Evolutionary conservation across 2,329 filamentous ascomycete genomes (phyloP).

Genomic region (Berkeleyomyces rouxiae): DNA sequence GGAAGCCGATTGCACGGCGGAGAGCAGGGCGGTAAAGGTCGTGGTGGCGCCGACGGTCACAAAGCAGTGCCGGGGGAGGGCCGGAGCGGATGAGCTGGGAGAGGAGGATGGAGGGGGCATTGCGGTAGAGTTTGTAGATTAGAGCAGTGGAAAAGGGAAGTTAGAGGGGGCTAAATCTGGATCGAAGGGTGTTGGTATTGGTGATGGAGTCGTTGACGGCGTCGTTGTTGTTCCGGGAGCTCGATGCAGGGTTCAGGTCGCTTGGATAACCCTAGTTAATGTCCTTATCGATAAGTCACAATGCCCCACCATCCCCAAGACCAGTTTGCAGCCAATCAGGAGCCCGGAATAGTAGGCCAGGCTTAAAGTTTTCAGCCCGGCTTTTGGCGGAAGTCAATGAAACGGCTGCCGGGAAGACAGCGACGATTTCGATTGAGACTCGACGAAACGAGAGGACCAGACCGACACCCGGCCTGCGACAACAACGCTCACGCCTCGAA

Average conservation of each 20-base stretch:
- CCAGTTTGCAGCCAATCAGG: constrained; percentile 3
- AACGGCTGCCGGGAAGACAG: neutral
- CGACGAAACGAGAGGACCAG: neutral
- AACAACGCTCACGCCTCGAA: neutral
- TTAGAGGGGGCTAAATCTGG: too few relatives aligned
- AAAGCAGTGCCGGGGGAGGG: constrained; percentile 38
- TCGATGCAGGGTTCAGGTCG: neutral
- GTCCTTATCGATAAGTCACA: constrained; percentile 4
- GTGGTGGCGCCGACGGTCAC: constrained; percentile 89
- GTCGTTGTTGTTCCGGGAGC: neutral
- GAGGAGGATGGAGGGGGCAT: constrained; percentile 14
- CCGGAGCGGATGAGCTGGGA: neutral
- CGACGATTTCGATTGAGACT: neutral
- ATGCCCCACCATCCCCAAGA: neutral
- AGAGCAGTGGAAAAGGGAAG: neutral
- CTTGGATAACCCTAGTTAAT: neutral
- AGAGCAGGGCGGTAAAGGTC: constrained; percentile 56
- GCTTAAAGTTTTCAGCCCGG: constrained; percentile 10
- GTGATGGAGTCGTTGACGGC: neutral
- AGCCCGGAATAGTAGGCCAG: neutral
- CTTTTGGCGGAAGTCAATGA: neutral
- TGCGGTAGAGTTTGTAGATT: neutral
- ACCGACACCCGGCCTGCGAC: neutral
- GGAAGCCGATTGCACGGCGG: constrained; percentile 40
- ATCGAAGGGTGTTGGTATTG: neutral